These are phyloP conservation scores for Sporothrix inflata DNA, from an alignment of 2,329 filamentous ascomycete species.

Conservation along the genomic window DNA sequence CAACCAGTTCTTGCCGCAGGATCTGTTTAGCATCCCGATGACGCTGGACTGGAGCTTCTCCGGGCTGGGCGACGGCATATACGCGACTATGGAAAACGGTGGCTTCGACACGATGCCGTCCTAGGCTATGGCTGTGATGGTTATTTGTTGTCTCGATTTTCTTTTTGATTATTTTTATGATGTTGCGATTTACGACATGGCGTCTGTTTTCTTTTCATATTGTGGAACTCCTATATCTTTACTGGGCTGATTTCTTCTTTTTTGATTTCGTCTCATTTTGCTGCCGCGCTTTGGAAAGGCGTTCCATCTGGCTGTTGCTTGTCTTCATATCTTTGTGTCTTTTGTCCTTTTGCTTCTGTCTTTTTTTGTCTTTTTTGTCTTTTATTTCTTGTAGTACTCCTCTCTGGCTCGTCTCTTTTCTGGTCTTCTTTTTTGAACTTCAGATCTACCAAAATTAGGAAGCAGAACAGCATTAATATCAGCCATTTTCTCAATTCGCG, in stretches of 20 bases:
- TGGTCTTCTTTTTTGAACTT: not conserved
- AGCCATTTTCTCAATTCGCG: not conserved
- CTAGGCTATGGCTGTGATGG: not conserved
- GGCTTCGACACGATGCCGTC: slow-evolving; percentile 46
- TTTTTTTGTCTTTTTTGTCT: not conserved
- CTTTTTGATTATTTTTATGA: not conserved
- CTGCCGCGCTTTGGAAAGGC: not conserved
- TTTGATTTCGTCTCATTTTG: not conserved
- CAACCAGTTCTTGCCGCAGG: slow-evolving; percentile 87
- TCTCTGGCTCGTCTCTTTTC: not conserved
- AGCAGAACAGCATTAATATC: not conserved
- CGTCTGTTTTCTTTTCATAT: not conserved
- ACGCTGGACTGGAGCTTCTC: slow-evolving; percentile 88
- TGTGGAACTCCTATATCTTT: not conserved
- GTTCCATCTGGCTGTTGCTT: not conserved
- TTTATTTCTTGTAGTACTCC: slow-evolving; percentile 1
- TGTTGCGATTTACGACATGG: slow-evolving; percentile 2
- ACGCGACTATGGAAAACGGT: slow-evolving; percentile 67
- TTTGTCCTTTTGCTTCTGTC: not conserved
- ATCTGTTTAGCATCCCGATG: slow-evolving; percentile 95
- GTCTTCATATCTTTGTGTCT: not conserved
- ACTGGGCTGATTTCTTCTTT: not conserved
- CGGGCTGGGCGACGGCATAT: slow-evolving; percentile 67
- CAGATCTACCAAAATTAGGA: not conserved
- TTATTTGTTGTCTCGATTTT: not conserved